Evolutionary conservation across 805 yeast genomes (phyloP).

Genomic region (Hermanozyma aechmeae): DNA sequence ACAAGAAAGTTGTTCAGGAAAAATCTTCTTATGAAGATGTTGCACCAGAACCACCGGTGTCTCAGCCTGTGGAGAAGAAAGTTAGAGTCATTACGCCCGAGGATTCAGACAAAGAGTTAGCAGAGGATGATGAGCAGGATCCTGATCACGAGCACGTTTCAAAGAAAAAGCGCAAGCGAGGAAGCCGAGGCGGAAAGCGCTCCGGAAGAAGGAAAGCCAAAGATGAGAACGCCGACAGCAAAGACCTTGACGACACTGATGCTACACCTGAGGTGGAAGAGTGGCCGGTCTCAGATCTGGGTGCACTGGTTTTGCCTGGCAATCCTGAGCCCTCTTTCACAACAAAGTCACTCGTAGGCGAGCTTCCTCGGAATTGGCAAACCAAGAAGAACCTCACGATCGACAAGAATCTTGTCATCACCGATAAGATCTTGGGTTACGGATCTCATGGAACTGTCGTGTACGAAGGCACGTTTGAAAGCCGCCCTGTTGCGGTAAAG

Average conservation of each 20-base stretch:
- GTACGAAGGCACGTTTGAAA: conserved; percentile 80
- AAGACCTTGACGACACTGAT: conserved; percentile 27
- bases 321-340: too few relatives aligned
- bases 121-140: conserved; percentile 4
- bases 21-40: conserved; percentile 3
- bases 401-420: conserved; percentile 47
- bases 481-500: conserved; percentile 92
- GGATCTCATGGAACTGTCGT: conserved; percentile 98
- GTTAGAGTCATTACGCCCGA: conserved; percentile 15
- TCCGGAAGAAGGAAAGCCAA: conserved; percentile 20
- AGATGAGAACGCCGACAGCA: conserved; percentile 12
- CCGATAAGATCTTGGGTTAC: conserved; percentile 77
- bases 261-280: too few relatives aligned
- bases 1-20: conserved; percentile 1
- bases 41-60: too few relatives aligned
- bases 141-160: conserved; percentile 5
- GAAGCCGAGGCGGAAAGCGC: conserved; percentile 75
- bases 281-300: too few relatives aligned
- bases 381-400: conserved; percentile 29
- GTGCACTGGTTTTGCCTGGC: too few relatives aligned
- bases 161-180: conserved; percentile 67
- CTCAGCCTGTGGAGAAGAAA: too few relatives aligned
- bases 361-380: too few relatives aligned
- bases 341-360: too few relatives aligned
- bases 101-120: conserved; percentile 8